phyloP scores from a whole-genome alignment of 192 early-diverging fungal genomes.

The Rhizophagus prolifer region DNA sequence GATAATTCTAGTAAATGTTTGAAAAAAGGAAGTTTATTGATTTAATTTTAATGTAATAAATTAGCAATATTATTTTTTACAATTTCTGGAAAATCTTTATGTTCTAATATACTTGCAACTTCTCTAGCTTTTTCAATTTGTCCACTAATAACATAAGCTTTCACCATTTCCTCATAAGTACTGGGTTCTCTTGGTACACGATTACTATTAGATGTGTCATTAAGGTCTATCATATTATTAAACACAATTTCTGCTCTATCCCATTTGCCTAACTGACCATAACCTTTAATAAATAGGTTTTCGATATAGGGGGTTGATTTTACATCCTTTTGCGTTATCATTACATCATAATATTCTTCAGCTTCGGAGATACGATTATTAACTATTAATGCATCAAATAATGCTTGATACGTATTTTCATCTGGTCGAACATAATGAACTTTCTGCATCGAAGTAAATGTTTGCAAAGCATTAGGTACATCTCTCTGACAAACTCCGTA shows the following conservation, averaged over 20 bases:
- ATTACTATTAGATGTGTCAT: slow-evolving; percentile 20
- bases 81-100: slow-evolving; percentile 45
- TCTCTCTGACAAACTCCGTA: slow-evolving; percentile 56
- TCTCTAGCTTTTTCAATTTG: slow-evolving; percentile 39
- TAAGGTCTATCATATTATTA: slow-evolving; percentile 48
- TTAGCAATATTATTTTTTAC: slow-evolving; percentile 37
- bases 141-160: slow-evolving; percentile 48
- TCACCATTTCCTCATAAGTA: slow-evolving; percentile 61
- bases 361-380: slow-evolving; percentile 43
- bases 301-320: slow-evolving; percentile 56
- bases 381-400: slow-evolving; percentile 54
- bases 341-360: slow-evolving; percentile 45
- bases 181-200: slow-evolving; percentile 54
- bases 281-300: slow-evolving; percentile 59
- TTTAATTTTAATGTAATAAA: slow-evolving; percentile 24
- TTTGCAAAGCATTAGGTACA: slow-evolving; percentile 40
- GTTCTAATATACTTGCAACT: slow-evolving; percentile 37
- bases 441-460: slow-evolving; percentile 44
- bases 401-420: slow-evolving; percentile 52
- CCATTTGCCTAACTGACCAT: slow-evolving; percentile 43
- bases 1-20: too few species aligned
- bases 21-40: too few species aligned
- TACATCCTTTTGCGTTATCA: slow-evolving; percentile 37
- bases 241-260: slow-evolving; percentile 47
- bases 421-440: slow-evolving; percentile 39